These are phyloP conservation scores for Boletus subcaerulescens DNA, from an alignment of 768 basidiomycete species.

Conservation along the genomic window DNA sequence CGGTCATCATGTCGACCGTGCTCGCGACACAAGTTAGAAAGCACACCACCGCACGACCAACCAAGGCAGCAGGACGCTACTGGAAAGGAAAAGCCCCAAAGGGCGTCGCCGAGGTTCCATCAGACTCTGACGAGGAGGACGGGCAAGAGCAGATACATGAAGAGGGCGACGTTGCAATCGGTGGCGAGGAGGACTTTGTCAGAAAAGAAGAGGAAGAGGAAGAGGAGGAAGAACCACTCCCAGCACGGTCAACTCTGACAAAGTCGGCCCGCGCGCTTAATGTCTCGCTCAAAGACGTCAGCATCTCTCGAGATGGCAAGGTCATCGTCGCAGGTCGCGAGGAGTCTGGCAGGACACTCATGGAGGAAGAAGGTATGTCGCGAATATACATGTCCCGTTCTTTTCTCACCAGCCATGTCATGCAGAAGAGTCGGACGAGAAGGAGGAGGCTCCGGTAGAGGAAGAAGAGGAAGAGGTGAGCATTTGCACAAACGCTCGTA, in stretches of 20 bases:
- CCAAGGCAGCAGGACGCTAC: slow-evolving; percentile 81
- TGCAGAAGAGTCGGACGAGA: slow-evolving; percentile 31
- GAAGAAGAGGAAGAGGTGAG: slow-evolving; percentile 41
- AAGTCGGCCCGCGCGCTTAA: slow-evolving; percentile 57
- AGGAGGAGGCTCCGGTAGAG: slow-evolving; percentile 46
- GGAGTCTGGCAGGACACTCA: slow-evolving; percentile 71
- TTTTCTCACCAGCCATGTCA: slow-evolving; percentile 1
- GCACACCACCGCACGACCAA: slow-evolving; percentile 71
- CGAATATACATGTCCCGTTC: slow-evolving; percentile 14
- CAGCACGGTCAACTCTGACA: slow-evolving; percentile 33
- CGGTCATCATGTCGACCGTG: slow-evolving; percentile 27
- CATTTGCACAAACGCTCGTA: slow-evolving; percentile 4
- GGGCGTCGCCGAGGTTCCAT: slow-evolving; percentile 54
- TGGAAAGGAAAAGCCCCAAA: slow-evolving; percentile 90
- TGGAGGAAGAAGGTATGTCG: slow-evolving; percentile 50
- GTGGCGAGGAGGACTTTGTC: slow-evolving; percentile 52
- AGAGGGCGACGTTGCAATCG: slow-evolving; percentile 60
- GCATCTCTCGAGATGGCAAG: slow-evolving; percentile 75
- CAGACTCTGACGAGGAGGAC: slow-evolving; percentile 66
- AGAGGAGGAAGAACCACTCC: slow-evolving; percentile 45
- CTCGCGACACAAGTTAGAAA: slow-evolving; percentile 48
- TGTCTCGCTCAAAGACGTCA: slow-evolving; percentile 74
- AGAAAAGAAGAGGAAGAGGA: slow-evolving; percentile 46
- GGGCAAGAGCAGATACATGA: slow-evolving; percentile 40
- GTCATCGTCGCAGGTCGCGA: slow-evolving; percentile 77